Evolutionary conservation across 1,139 yeast species (phyloP).

Genomic region (Pichia sp.): DNA sequence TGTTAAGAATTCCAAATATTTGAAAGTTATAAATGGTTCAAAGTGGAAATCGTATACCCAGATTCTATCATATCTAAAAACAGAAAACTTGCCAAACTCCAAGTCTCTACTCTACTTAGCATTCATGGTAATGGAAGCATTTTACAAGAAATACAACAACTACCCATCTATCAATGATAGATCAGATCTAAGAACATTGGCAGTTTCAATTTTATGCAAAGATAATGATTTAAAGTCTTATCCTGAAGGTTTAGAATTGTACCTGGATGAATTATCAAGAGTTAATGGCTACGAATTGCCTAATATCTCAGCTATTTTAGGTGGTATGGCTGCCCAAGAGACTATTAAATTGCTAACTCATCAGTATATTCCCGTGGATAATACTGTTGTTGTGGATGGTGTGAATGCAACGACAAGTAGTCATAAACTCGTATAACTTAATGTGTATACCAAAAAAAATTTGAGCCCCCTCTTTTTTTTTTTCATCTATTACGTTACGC

Average conservation of each 20-base stretch:
- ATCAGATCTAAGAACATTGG: slow-evolving; percentile 18
- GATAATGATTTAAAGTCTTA: slow-evolving; percentile 15
- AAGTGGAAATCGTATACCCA: slow-evolving; percentile 14
- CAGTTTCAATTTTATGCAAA: slow-evolving; percentile 24
- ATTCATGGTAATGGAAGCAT: slow-evolving; percentile 22
- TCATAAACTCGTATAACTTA: slow-evolving; percentile 1
- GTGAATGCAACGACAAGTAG: slow-evolving; percentile 39
- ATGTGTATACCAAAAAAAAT: not conserved
- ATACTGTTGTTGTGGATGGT: slow-evolving; percentile 64
- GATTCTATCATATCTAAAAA: not conserved
- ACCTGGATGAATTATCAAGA: slow-evolving; percentile 33
- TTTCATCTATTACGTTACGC: no score
- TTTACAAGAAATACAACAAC: slow-evolving; percentile 8
- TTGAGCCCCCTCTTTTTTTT: not conserved
- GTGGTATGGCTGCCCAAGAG: slow-evolving; percentile 79
- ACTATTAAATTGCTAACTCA: slow-evolving; percentile 57
- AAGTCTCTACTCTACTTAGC: slow-evolving; percentile 22
- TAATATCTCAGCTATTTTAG: slow-evolving; percentile 52
- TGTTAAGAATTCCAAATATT: slow-evolving; percentile 48
- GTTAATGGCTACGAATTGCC: slow-evolving; percentile 38
- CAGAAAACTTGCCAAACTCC: not conserved
- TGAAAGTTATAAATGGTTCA: slow-evolving; percentile 32
- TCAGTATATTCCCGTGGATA: slow-evolving; percentile 69
- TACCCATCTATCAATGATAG: slow-evolving; percentile 19
- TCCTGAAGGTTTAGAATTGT: slow-evolving; percentile 23